These are phyloP conservation scores for Saccharomycopsis vini DNA, from an alignment of 805 yeast species.

Conservation along the genomic window DNA sequence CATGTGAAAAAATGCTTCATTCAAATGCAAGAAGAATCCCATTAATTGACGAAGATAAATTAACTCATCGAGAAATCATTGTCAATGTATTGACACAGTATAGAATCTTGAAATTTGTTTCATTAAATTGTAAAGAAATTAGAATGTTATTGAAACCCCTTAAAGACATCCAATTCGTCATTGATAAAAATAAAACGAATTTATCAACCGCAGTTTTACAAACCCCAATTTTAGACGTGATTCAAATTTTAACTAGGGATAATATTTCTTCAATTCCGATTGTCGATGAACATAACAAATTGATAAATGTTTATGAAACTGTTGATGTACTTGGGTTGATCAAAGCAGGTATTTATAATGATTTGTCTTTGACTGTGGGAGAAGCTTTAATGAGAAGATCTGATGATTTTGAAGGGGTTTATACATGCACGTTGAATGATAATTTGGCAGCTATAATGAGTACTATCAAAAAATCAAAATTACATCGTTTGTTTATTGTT, in stretches of 20 bases:
- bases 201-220: slow-evolving; percentile 79
- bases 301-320: slow-evolving; percentile 90
- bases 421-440: slow-evolving; percentile 86
- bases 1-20: slow-evolving; percentile 84
- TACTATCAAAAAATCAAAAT: slow-evolving; percentile 81
- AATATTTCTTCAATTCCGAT: slow-evolving; percentile 93
- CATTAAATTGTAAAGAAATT: slow-evolving; percentile 92
- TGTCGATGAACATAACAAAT: slow-evolving; percentile 59
- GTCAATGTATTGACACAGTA: slow-evolving; percentile 94
- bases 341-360: slow-evolving; percentile 90
- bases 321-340: slow-evolving; percentile 88
- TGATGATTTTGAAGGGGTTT: slow-evolving; percentile 96
- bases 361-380: slow-evolving; percentile 83
- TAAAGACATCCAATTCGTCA: slow-evolving; percentile 57
- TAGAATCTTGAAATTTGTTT: slow-evolving; percentile 89
- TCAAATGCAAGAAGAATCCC: slow-evolving; percentile 91
- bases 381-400: slow-evolving; percentile 91
- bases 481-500: slow-evolving; percentile 87
- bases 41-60: slow-evolving; percentile 87
- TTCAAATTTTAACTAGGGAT: slow-evolving; percentile 64
- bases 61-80: slow-evolving; percentile 85
- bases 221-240: slow-evolving; percentile 91
- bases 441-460: slow-evolving; percentile 84
- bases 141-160: slow-evolving; percentile 72
- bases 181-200: slow-evolving; percentile 32